Percentiles rank a stretch among this genome's conserved stretches.
These are phyloP conservation scores for Tylopilus sp. DNA, from an alignment of 768 basidiomycete species.

Conservation along the genomic window DNA sequence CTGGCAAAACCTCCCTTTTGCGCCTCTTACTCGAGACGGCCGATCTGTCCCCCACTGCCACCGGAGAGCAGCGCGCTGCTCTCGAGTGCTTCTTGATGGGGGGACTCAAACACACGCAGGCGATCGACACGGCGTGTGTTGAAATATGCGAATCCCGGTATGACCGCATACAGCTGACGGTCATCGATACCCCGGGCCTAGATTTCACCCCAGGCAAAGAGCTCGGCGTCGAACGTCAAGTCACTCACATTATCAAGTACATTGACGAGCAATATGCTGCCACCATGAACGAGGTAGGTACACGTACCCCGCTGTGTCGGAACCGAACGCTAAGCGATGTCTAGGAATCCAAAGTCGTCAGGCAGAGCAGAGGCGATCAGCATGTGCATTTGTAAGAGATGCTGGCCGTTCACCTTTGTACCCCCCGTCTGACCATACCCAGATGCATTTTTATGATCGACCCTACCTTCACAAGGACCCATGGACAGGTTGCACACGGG, in stretches of 20 bases:
- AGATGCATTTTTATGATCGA: slow-evolving; percentile 88
- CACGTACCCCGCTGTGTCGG: not conserved
- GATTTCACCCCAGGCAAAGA: slow-evolving; percentile 73
- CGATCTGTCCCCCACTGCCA: slow-evolving; percentile 75
- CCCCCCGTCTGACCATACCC: slow-evolving; percentile 15
- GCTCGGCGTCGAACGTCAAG: slow-evolving; percentile 75
- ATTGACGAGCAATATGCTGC: slow-evolving; percentile 80
- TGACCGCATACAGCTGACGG: slow-evolving; percentile 74
- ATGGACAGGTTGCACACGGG: slow-evolving; percentile 44
- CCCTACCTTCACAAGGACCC: slow-evolving; percentile 61
- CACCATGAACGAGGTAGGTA: slow-evolving; percentile 75
- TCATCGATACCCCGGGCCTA: slow-evolving; percentile 83
- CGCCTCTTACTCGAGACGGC: slow-evolving; percentile 81
- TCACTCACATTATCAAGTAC: slow-evolving; percentile 70
- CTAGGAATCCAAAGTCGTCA: slow-evolving; percentile 85
- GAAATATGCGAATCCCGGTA: slow-evolving; percentile 84
- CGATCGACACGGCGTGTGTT: slow-evolving; percentile 64
- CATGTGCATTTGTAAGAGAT: slow-evolving; percentile 79
- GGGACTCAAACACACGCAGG: slow-evolving; percentile 54
- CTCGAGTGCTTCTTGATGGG: slow-evolving; percentile 65
- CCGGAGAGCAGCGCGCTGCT: slow-evolving; percentile 64
- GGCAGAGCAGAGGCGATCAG: slow-evolving; percentile 84
- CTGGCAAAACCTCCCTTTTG: slow-evolving; percentile 82
- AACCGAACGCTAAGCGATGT: not conserved
- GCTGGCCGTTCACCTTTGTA: not conserved